Conservation (phyloP, 441 rosid species). For the Adansonia grandidieri region DNA sequence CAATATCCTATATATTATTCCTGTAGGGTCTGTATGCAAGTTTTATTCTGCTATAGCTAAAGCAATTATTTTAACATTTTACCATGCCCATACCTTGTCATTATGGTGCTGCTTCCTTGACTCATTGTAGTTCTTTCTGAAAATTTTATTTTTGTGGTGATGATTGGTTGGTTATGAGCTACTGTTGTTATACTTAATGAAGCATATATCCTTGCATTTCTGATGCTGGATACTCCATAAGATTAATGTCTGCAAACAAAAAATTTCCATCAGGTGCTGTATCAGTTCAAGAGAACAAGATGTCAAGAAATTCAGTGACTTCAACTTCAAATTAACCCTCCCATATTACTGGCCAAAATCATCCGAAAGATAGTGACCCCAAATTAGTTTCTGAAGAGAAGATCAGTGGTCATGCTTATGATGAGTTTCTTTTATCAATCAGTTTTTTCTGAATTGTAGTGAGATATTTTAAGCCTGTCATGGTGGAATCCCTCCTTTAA, state of each 20-base stretch:
- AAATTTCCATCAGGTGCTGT: constrained; percentile 30
- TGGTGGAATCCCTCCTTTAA: background rate
- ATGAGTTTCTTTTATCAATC: constrained; percentile 31
- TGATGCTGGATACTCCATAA: constrained; percentile 2
- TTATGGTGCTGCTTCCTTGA: background rate
- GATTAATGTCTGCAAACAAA: background rate
- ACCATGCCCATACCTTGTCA: background rate
- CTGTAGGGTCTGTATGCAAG: background rate
- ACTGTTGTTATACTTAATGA: background rate
- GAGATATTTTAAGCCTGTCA: background rate
- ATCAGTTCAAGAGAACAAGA: constrained; percentile 26
- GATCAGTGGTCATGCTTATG: constrained; percentile 33
- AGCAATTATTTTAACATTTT: background rate
- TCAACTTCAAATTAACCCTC: constrained; percentile 30
- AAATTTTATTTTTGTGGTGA: background rate
- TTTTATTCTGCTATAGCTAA: background rate
- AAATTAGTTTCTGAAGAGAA: constrained; percentile 32
- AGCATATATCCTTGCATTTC: background rate
- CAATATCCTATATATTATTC: background rate
- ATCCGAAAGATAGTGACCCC: constrained; percentile 34
- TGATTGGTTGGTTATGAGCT: background rate
- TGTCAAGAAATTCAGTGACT: constrained; percentile 26
- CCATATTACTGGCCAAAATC: constrained; percentile 26
- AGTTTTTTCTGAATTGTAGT: background rate
- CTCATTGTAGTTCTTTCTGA: background rate